Conservation (phyloP, 441 rosid species). For the Croton laevigatus region DNA sequence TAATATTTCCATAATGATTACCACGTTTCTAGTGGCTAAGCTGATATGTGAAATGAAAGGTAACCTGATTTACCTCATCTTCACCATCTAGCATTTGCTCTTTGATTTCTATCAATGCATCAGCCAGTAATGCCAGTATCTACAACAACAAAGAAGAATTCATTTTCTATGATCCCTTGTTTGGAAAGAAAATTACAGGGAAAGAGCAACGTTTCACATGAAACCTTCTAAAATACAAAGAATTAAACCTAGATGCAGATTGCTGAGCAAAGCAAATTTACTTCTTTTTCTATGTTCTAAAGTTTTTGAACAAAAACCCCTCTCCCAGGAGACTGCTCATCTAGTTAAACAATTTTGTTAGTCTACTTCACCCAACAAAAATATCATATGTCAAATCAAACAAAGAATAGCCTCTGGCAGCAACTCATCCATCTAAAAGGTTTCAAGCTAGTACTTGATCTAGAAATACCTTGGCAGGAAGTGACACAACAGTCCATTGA, state of each 20-base stretch:
- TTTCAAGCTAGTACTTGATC: slow-evolving; percentile 18
- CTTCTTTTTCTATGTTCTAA: background rate
- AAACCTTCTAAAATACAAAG: background rate
- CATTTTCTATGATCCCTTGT: background rate
- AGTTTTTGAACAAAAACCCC: background rate
- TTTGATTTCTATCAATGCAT: slow-evolving; percentile 74
- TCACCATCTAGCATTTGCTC: slow-evolving; percentile 62
- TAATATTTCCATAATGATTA: slow-evolving; percentile 11
- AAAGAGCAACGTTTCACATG: background rate
- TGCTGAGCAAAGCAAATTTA: background rate
- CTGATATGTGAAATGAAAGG: slow-evolving; percentile 8
- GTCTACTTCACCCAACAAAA: background rate
- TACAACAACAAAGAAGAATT: slow-evolving; percentile 27
- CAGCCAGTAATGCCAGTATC: slow-evolving; percentile 81
- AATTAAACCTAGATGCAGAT: background rate
- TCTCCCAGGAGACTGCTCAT: background rate
- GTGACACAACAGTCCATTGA: slow-evolving; percentile 73
- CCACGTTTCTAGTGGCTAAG: slow-evolving; percentile 9
- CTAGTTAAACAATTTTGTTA: background rate
- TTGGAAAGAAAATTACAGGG: background rate
- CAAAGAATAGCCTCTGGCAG: background rate
- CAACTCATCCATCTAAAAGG: background rate
- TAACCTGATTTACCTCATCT: slow-evolving; percentile 51
- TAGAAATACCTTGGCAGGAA: slow-evolving; percentile 70
- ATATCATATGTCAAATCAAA: background rate